Conservation (phyloP, 148 eudicot species). For the Amaranthus cruentus region DNA sequence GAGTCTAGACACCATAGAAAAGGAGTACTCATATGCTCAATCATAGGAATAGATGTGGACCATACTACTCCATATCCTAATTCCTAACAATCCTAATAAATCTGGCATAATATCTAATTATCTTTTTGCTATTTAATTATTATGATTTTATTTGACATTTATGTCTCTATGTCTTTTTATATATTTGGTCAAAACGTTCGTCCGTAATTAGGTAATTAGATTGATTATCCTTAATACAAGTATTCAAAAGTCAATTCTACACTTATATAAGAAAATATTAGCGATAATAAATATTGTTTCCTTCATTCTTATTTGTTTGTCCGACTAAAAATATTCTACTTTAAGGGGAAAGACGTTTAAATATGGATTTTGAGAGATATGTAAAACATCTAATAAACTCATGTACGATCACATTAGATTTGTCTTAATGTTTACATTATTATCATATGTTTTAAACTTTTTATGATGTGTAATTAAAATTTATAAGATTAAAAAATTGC, state of each 20-base stretch:
- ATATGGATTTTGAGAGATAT: no score
- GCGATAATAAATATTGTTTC: not conserved
- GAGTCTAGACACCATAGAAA: no score
- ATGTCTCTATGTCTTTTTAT: not conserved
- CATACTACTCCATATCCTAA: not conserved
- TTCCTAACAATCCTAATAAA: conserved; percentile 22
- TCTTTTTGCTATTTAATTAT: not conserved
- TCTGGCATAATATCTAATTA: conserved; percentile 7
- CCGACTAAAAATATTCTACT: no score
- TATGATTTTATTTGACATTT: not conserved
- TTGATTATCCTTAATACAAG: not conserved
- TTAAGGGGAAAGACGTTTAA: no score
- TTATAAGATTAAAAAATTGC: no score
- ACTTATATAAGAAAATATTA: not conserved
- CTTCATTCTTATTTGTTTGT: not conserved
- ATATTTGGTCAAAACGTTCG: not conserved
- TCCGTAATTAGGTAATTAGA: conserved; percentile 3
- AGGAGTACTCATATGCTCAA: not conserved
- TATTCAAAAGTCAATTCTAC: no score
- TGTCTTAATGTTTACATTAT: no score
- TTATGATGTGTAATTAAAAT: no score
- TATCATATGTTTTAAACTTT: no score
- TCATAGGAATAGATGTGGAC: conserved; percentile 17
- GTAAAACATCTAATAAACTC: no score
- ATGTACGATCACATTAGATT: no score